Evolutionary conservation across 257 asterid genomes (phyloP).

Genomic region (Euphrasia confusa): DNA sequence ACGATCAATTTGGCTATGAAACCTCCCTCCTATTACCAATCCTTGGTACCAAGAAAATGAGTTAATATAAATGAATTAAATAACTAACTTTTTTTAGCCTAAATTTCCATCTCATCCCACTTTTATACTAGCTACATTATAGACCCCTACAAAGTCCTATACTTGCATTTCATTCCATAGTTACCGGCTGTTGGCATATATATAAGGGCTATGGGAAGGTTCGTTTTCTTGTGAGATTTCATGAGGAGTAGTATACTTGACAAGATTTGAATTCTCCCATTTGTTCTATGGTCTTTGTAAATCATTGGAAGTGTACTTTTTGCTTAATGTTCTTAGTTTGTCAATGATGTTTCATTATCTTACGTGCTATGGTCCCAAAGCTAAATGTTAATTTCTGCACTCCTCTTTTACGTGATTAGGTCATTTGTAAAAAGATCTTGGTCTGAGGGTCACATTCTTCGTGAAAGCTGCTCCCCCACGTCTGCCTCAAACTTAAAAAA

Average conservation of each 20-base stretch:
- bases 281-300: not conserved
- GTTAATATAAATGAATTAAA: not conserved
- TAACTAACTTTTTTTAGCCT: not conserved
- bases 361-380: conserved; percentile 12
- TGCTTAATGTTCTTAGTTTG: conserved; percentile 6
- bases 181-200: not conserved
- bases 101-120: not conserved
- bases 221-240: conserved; percentile 3
- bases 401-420: conserved; percentile 35
- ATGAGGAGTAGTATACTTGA: not conserved
- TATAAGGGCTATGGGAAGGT: not conserved
- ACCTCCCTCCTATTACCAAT: not conserved
- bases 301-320: conserved; percentile 1
- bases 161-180: not conserved
- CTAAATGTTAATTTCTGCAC: conserved; percentile 5
- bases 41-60: not conserved
- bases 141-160: not conserved
- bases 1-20: no score
- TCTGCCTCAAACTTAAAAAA: conserved; percentile 31
- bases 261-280: not conserved
- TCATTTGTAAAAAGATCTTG: conserved; percentile 54
- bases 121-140: not conserved
- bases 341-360: conserved; percentile 4
- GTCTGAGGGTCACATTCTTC: conserved; percentile 74
- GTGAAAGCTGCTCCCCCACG: conserved; percentile 37